A percentile compares a stretch with the other conserved stretches of the same genome.
These are phyloP conservation scores for Leptomonas pyrrhocoris DNA, from an alignment of 208 protist species.

Conservation along the genomic window DNA sequence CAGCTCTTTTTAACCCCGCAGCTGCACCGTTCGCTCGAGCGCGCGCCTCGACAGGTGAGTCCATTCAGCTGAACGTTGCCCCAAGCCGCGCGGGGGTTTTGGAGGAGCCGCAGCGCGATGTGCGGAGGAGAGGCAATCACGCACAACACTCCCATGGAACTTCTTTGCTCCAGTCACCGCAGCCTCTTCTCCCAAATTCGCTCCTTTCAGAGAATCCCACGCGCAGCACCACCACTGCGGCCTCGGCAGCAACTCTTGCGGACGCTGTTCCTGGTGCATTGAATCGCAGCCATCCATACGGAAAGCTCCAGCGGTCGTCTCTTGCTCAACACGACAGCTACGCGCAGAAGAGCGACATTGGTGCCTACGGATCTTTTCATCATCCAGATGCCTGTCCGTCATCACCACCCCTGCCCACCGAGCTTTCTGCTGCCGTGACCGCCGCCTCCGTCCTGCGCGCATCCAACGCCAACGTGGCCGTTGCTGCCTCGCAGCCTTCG, in stretches of 20 bases:
- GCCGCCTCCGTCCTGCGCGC: slow-evolving; percentile 9
- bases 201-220: background rate
- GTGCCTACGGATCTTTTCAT: no score
- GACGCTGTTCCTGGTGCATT: background rate
- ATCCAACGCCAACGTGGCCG: slow-evolving; percentile 5
- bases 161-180: background rate
- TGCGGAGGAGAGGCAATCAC: no score
- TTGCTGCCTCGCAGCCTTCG: slow-evolving; percentile 20
- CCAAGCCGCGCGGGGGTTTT: no score
- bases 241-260: no score
- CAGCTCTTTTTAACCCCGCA: background rate
- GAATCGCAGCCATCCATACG: background rate
- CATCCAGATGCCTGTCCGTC: no score
- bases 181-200: background rate
- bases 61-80: no score
- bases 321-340: background rate
- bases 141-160: no score
- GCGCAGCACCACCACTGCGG: background rate
- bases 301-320: background rate
- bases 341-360: background rate
- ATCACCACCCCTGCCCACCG: background rate
- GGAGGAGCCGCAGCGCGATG: no score
- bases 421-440: background rate
- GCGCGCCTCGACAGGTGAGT: no score
- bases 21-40: no score